Evolutionary conservation across 108 stramenopile species (phyloP).

Genomic region (Aurantiochytrium sp.): DNA sequence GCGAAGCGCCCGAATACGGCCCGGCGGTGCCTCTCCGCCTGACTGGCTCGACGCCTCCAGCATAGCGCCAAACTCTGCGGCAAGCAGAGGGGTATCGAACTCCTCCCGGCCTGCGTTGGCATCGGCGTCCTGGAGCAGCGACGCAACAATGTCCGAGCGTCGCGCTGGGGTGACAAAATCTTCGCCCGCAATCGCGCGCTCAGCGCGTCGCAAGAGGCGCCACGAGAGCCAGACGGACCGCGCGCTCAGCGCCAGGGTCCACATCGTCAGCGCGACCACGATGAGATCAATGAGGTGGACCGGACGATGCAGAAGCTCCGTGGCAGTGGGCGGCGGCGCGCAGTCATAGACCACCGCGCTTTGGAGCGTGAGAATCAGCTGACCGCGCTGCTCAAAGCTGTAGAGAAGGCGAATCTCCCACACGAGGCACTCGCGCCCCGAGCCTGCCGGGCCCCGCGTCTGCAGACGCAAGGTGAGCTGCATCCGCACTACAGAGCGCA

Average conservation of each 20-base stretch:
- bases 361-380: neutral
- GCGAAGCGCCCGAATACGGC: too few relatives aligned
- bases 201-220: neutral
- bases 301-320: neutral
- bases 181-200: neutral
- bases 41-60: neutral
- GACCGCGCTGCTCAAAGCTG: constrained; percentile 3
- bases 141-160: neutral
- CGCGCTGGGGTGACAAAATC: neutral
- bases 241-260: neutral
- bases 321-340: neutral
- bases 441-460: neutral
- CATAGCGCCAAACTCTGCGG: neutral
- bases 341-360: neutral
- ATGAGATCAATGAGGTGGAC: neutral
- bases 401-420: constrained; percentile 2
- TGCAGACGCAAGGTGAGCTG: neutral
- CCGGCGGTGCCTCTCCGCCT: too few relatives aligned
- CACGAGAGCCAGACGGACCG: neutral
- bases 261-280: neutral
- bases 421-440: constrained; percentile 2
- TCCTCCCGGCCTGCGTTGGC: neutral
- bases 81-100: neutral
- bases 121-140: neutral
- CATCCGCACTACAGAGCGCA: neutral